phyloP scores from a whole-genome alignment of 1,139 yeast species.

The Candida neerlandica region DNA sequence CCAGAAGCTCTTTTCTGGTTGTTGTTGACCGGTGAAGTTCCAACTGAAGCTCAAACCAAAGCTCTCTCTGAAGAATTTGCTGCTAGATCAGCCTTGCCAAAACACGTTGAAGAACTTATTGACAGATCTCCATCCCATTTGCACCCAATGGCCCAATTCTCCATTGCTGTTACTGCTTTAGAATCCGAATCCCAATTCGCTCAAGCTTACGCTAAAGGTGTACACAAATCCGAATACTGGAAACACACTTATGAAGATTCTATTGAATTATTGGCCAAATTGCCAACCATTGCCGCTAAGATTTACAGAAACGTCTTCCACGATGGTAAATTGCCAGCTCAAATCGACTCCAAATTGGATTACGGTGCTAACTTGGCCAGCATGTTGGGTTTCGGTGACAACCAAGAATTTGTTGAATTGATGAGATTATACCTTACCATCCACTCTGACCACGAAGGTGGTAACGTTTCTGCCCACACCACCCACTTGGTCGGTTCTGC shows the following conservation, averaged over 20 bases:
- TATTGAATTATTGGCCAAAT: conserved; percentile 83
- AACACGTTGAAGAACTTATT: conserved; percentile 79
- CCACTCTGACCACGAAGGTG: conserved; percentile 99
- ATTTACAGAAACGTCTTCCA: conserved; percentile 89
- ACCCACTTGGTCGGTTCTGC: conserved; percentile 98
- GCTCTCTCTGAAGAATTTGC: conserved; percentile 83
- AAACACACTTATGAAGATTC: conserved; percentile 89
- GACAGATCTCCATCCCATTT: conserved; percentile 82
- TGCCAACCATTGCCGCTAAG: conserved; percentile 91
- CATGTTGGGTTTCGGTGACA: conserved; percentile 79
- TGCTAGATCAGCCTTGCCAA: conserved; percentile 81
- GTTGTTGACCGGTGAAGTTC: conserved; percentile 87
- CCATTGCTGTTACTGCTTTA: conserved; percentile 89
- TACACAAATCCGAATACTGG: conserved; percentile 88
- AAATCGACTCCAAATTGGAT: conserved; percentile 72
- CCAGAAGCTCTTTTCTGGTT: conserved; percentile 96
- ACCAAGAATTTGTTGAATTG: conserved; percentile 82
- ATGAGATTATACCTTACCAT: conserved; percentile 92
- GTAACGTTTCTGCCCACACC: conserved; percentile 97
- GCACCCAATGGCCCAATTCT: conserved; percentile 98
- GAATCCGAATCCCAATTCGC: conserved; percentile 91
- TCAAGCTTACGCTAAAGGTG: conserved; percentile 87
- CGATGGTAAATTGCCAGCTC: conserved; percentile 75
- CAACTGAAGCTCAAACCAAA: conserved; percentile 73
- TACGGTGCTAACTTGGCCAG: conserved; percentile 90